phyloP scores from a whole-genome alignment of 2,329 filamentous ascomycete genomes.

The Sclerotinia borealis region DNA sequence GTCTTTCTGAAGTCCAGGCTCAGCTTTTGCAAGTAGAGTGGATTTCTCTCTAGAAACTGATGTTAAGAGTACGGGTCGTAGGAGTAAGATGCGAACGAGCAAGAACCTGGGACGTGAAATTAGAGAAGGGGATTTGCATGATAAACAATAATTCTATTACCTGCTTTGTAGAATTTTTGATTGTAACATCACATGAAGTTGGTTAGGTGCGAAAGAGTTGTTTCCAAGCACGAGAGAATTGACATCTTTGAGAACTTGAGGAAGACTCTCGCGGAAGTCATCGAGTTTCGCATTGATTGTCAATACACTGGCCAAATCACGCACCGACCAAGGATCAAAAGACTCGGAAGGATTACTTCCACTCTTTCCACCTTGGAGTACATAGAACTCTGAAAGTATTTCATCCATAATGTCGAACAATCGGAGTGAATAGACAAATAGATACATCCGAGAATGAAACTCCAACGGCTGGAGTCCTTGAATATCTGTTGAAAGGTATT shows the following conservation, averaged over 20 bases:
- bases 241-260: conserved; percentile 13
- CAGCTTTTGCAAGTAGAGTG: not conserved
- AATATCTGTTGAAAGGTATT: conserved; percentile 22
- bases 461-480: conserved; percentile 25
- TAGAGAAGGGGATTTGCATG: not conserved
- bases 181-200: conserved; percentile 14
- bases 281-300: conserved; percentile 19
- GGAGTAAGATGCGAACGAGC: conserved; percentile 5
- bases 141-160: not conserved
- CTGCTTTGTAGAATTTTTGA: conserved; percentile 15
- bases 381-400: conserved; percentile 16
- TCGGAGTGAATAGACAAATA: conserved; percentile 21
- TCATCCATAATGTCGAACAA: conserved; percentile 22
- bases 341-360: not conserved
- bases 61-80: not conserved
- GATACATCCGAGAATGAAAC: conserved; percentile 23
- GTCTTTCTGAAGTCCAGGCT: not conserved
- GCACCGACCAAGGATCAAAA: not conserved
- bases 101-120: not conserved
- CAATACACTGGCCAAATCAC: conserved; percentile 12
- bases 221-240: not conserved
- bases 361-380: conserved; percentile 2
- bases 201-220: not conserved
- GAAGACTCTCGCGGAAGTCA: conserved; percentile 13
- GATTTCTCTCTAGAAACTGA: not conserved